phyloP scores from a whole-genome alignment of 768 basidiomycete species.

The Tylopilus sp. region DNA sequence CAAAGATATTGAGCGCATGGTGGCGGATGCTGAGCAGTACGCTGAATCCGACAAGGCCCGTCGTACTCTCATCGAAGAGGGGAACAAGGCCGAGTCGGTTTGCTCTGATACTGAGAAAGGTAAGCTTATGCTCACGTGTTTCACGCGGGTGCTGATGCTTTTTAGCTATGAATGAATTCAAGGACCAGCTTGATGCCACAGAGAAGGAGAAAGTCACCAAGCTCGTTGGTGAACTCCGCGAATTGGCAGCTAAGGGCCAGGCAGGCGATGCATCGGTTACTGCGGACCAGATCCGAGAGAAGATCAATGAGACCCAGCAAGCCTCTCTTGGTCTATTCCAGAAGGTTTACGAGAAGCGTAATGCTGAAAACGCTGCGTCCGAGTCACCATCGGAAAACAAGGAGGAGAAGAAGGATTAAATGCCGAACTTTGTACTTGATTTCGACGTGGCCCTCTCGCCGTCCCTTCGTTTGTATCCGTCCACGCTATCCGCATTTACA shows the following conservation, averaged over 20 bases:
- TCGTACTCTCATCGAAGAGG: constrained; percentile 86
- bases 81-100: constrained; percentile 95
- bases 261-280: constrained; percentile 77
- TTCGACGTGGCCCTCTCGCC: constrained; percentile 11
- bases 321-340: constrained; percentile 97
- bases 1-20: constrained; percentile 97
- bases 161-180: constrained; percentile 93
- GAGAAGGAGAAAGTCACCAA: constrained; percentile 95
- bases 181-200: constrained; percentile 87
- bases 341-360: constrained; percentile 94
- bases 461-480: constrained; percentile 26
- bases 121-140: constrained; percentile 28
- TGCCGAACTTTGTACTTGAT: constrained; percentile 8
- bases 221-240: constrained; percentile 83
- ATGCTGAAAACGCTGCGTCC: constrained; percentile 60
- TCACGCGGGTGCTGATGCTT: constrained; percentile 1
- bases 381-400: constrained; percentile 42
- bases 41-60: constrained; percentile 92
- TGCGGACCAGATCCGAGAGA: constrained; percentile 85
- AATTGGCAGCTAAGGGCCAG: constrained; percentile 87
- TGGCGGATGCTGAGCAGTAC: constrained; percentile 88
- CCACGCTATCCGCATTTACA: constrained; percentile 5
- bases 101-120: constrained; percentile 95
- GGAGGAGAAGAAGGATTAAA: constrained; percentile 85
- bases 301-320: constrained; percentile 91